These are phyloP conservation scores for Vigna angularis DNA, from an alignment of 306 rosid genomes.

Conservation along the genomic window DNA sequence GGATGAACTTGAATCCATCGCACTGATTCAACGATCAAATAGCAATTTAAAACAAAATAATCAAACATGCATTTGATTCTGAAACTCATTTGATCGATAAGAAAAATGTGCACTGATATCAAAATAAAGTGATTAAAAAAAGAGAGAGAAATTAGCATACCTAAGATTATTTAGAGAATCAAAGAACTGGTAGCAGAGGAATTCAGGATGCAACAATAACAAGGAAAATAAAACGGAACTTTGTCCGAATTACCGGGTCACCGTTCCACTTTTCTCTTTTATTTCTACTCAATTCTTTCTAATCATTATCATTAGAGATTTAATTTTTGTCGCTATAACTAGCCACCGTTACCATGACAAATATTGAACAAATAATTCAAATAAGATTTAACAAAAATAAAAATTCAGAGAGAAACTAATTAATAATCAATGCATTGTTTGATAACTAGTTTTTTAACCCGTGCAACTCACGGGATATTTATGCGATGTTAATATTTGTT, in stretches of 20 bases:
- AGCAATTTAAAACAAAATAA: conserved; percentile 6
- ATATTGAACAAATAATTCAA: neutral
- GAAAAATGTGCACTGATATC: conserved; percentile 3
- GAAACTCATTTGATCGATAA: conserved; percentile 3
- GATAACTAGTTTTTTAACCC: too few relatives aligned
- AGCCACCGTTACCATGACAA: neutral
- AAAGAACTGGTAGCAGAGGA: conserved; percentile 27
- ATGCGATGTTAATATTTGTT: too few relatives aligned
- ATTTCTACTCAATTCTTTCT: neutral
- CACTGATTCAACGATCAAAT: conserved; percentile 34
- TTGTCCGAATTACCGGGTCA: conserved; percentile 45
- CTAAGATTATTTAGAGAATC: conserved; percentile 24
- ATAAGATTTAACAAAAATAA: neutral
- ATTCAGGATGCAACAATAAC: neutral
- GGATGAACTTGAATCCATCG: conserved; percentile 69
- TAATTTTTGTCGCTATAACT: neutral
- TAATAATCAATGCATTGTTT: neutral
- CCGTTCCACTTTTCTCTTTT: conserved; percentile 15
- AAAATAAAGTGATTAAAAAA: neutral
- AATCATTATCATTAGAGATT: neutral
- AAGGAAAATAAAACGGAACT: conserved; percentile 29
- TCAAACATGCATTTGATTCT: conserved; percentile 24
- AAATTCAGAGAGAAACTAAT: too few relatives aligned
- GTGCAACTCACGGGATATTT: too few relatives aligned
- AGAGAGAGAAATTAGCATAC: conserved; percentile 25